These are phyloP conservation scores for Penicillium sp. DNA, from an alignment of 2,329 filamentous ascomycete genomes.

Conservation along the genomic window DNA sequence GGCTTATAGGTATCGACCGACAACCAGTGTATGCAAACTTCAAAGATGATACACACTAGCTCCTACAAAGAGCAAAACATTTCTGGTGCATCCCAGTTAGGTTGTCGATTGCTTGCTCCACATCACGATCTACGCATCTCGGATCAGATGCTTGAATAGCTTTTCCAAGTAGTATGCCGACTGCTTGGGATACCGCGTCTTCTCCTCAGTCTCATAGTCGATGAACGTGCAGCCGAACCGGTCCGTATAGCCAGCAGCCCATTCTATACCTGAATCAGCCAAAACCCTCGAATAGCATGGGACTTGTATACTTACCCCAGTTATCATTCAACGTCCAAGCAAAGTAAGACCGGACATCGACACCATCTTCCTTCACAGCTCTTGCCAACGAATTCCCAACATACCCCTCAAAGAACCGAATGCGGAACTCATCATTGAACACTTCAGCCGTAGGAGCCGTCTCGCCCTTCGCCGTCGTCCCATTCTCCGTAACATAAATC, in stretches of 20 bases:
- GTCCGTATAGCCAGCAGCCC: conserved; percentile 78
- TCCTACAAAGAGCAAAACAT: too few relatives aligned
- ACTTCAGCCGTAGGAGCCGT: conserved; percentile 65
- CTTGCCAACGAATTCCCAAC: conserved; percentile 64
- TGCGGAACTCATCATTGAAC: conserved; percentile 71
- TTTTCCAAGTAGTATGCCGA: conserved; percentile 66
- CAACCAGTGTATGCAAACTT: too few relatives aligned
- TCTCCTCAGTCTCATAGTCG: conserved; percentile 70
- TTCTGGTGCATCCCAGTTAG: too few relatives aligned
- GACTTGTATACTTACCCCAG: conserved; percentile 43
- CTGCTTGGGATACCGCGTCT: conserved; percentile 68
- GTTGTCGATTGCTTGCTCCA: too few relatives aligned
- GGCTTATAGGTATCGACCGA: too few relatives aligned
- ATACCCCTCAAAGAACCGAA: conserved; percentile 70
- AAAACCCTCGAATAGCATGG: background rate
- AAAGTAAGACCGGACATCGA: conserved; percentile 71
- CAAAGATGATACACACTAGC: too few relatives aligned
- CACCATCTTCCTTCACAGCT: conserved; percentile 58
- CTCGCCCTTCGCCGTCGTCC: conserved; percentile 73
- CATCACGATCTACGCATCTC: background rate
- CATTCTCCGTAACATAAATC: conserved; percentile 81
- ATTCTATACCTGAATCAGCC: conserved; percentile 48
- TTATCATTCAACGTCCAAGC: conserved; percentile 74
- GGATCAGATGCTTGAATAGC: conserved; percentile 64
- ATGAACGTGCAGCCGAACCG: conserved; percentile 75